A percentile compares a stretch with the other conserved stretches of the same genome.
Conservation (phyloP, 148 eudicot genomes). For the Talinum fruticosum region DNA sequence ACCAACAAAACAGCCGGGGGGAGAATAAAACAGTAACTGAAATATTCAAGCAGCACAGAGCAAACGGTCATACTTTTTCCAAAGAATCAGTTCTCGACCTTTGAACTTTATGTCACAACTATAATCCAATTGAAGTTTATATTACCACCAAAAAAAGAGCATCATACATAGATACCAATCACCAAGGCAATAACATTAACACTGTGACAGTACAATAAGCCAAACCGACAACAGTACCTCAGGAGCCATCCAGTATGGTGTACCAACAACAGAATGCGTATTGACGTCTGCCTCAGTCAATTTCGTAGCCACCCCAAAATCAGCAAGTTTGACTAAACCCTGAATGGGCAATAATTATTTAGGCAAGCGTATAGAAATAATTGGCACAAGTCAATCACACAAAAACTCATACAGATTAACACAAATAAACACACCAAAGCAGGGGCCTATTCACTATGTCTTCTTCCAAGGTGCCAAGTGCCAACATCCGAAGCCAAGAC, state of each 20-base stretch:
- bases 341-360: slow-evolving; percentile 27
- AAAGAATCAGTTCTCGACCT: background rate
- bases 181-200: background rate
- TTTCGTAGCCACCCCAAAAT: slow-evolving; percentile 99
- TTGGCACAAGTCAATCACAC: background rate
- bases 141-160: background rate
- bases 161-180: background rate
- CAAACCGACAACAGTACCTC: slow-evolving; percentile 51
- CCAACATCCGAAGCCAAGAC: background rate
- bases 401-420: background rate
- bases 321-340: slow-evolving; percentile 99
- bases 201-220: background rate
- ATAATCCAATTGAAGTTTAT: background rate
- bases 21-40: background rate
- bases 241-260: slow-evolving; percentile 99
- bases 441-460: background rate
- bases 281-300: slow-evolving; percentile 94
- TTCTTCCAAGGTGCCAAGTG: background rate
- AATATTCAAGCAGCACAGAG: background rate
- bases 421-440: background rate
- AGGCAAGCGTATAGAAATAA: background rate
- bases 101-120: background rate
- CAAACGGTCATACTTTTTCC: background rate
- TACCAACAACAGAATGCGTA: slow-evolving; percentile 99
- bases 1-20: background rate